A percentile compares a stretch with the other conserved stretches of the same genome.
Conservation (phyloP, 495 filamentous ascomycete genomes). For the Oleoguttula mirabilis region DNA sequence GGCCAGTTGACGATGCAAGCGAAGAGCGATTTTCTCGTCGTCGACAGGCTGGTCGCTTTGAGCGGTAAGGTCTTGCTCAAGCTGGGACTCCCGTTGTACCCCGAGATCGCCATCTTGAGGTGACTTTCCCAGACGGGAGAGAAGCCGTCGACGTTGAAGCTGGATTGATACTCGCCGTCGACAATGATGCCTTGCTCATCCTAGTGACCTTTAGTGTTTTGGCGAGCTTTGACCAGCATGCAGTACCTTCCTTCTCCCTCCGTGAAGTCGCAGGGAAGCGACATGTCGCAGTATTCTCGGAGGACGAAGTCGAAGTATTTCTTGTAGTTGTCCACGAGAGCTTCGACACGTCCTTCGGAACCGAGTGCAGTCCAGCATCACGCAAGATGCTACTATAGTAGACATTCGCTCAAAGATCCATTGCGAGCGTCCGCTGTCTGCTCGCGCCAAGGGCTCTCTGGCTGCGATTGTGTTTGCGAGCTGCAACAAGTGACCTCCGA, state of each 20-base stretch:
- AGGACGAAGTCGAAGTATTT: slow-evolving; percentile 35
- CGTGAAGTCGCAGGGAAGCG: slow-evolving; percentile 37
- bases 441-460: slow-evolving; percentile 24
- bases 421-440: slow-evolving; percentile 17
- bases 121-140: slow-evolving; percentile 13
- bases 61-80: slow-evolving; percentile 9
- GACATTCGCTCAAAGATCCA: slow-evolving; percentile 37
- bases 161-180: slow-evolving; percentile 37
- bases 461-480: slow-evolving; percentile 34
- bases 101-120: slow-evolving; percentile 14
- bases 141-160: slow-evolving; percentile 14
- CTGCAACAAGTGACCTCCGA: slow-evolving; percentile 41
- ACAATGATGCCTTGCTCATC: slow-evolving; percentile 36
- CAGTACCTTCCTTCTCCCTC: slow-evolving; percentile 28
- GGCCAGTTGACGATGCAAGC: slow-evolving; percentile 25
- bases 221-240: slow-evolving; percentile 34
- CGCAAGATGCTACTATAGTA: slow-evolving; percentile 42
- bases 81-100: slow-evolving; percentile 23
- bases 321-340: slow-evolving; percentile 28
- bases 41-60: slow-evolving; percentile 7
- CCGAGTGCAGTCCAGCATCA: slow-evolving; percentile 41
- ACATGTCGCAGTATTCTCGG: slow-evolving; percentile 35
- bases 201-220: slow-evolving; percentile 40
- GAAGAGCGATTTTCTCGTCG: slow-evolving; percentile 25
- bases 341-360: slow-evolving; percentile 17